Conservation (phyloP, 106 monocot genomes). For the Acorus calamus region DNA sequence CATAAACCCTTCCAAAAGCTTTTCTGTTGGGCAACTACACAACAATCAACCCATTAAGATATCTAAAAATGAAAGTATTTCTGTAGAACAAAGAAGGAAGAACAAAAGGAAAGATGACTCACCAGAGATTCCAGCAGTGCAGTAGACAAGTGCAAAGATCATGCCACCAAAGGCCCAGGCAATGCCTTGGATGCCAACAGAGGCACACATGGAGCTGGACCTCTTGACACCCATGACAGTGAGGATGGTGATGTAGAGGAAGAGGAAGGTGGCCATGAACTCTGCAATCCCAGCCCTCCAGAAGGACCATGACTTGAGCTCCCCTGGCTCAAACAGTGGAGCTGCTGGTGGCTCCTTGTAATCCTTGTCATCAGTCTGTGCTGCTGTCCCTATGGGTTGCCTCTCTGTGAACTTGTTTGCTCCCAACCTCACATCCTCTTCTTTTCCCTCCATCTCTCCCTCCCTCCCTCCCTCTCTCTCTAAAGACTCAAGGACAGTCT, state of each 20-base stretch:
- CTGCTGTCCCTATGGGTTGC: slow-evolving; percentile 72
- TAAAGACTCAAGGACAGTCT: neutral
- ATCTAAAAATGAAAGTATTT: neutral
- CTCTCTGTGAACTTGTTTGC: slow-evolving; percentile 71
- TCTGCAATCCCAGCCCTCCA: slow-evolving; percentile 82
- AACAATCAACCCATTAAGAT: neutral
- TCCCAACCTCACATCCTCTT: slow-evolving; percentile 66
- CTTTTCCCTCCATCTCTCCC: slow-evolving; percentile 52
- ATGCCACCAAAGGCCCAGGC: slow-evolving; percentile 89
- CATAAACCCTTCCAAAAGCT: too few species aligned
- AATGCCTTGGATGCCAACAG: slow-evolving; percentile 72
- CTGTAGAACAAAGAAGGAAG: neutral
- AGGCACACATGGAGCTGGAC: slow-evolving; percentile 32
- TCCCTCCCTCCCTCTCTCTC: neutral
- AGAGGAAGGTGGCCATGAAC: slow-evolving; percentile 79
- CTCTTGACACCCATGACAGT: slow-evolving; percentile 65
- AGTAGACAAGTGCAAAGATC: slow-evolving; percentile 87
- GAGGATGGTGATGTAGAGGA: slow-evolving; percentile 75
- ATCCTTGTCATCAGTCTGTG: slow-evolving; percentile 52
- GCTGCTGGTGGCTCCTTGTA: slow-evolving; percentile 71
- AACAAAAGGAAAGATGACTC: neutral
- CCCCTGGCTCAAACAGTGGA: slow-evolving; percentile 51
- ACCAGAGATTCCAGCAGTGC: slow-evolving; percentile 83
- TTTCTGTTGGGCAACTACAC: neutral
- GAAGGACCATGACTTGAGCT: slow-evolving; percentile 71